A percentile compares a stretch with the other conserved stretches of the same genome.
phyloP scores from a whole-genome alignment of 1,139 yeast genomes.

The Diutina neorugosa region DNA sequence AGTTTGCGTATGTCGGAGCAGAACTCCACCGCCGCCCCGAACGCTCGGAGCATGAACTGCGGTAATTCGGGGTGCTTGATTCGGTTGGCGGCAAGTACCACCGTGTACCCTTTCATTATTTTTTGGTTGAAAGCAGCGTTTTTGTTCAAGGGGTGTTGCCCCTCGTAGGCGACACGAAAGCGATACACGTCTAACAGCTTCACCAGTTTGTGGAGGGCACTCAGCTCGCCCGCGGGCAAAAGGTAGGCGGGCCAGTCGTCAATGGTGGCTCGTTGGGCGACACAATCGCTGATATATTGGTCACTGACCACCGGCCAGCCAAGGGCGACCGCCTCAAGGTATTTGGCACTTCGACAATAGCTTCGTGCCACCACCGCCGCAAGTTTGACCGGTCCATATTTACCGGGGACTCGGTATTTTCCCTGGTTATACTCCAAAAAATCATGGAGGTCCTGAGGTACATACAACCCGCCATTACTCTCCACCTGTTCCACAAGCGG shows the following conservation, averaged over 20 bases:
- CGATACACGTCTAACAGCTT: slow-evolving; percentile 29
- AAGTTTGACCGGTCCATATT: slow-evolving; percentile 26
- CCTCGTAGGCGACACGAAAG: slow-evolving; percentile 22
- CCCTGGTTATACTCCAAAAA: background rate
- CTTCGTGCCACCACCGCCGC: slow-evolving; percentile 54
- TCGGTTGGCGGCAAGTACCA: background rate
- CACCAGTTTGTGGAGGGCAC: slow-evolving; percentile 20
- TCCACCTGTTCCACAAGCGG: background rate
- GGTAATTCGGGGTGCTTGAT: background rate
- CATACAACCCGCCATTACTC: background rate
- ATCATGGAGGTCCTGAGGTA: background rate
- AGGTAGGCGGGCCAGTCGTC: slow-evolving; percentile 42
- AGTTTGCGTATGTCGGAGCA: background rate
- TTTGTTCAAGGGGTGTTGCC: slow-evolving; percentile 13
- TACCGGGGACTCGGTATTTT: background rate
- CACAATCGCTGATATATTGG: slow-evolving; percentile 45
- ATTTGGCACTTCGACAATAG: slow-evolving; percentile 58
- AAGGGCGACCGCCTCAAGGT: slow-evolving; percentile 70
- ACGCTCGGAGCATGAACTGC: background rate
- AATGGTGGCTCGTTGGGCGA: slow-evolving; percentile 13
- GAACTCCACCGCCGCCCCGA: background rate
- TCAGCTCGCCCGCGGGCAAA: slow-evolving; percentile 57
- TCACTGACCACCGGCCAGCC: slow-evolving; percentile 82
- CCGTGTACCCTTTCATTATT: background rate
- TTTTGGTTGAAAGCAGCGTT: slow-evolving; percentile 13